Evolutionary conservation across 2,329 filamentous ascomycete species (phyloP).

Genomic region (Juglanconis oblonga): DNA sequence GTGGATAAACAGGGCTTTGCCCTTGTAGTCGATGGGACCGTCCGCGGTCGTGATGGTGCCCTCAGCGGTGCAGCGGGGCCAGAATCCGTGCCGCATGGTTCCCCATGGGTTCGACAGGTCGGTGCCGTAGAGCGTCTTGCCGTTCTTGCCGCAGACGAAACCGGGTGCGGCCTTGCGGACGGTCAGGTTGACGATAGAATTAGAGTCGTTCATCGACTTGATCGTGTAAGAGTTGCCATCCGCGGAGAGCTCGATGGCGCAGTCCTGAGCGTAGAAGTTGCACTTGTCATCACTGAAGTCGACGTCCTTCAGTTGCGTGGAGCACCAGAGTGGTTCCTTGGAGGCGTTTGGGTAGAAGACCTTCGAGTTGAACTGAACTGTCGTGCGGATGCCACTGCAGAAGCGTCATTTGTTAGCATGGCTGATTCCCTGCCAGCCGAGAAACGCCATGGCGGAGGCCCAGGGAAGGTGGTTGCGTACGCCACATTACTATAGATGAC

Average conservation of each 20-base stretch:
- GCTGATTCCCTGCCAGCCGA: slow-evolving; percentile 6
- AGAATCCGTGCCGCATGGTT: slow-evolving; percentile 87
- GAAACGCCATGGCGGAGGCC: slow-evolving; percentile 18
- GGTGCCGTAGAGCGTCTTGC: slow-evolving; percentile 81
- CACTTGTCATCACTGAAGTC: slow-evolving; percentile 82
- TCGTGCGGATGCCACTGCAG: slow-evolving; percentile 79
- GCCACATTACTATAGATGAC: slow-evolving; percentile 97
- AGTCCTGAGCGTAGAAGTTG: slow-evolving; percentile 82
- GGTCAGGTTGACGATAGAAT: slow-evolving; percentile 81
- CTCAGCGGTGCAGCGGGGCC: slow-evolving; percentile 80
- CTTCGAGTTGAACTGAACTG: slow-evolving; percentile 92
- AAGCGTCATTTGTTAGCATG: slow-evolving; percentile 8
- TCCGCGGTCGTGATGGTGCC: slow-evolving; percentile 82
- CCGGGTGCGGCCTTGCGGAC: slow-evolving; percentile 74
- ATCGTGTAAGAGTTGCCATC: slow-evolving; percentile 81
- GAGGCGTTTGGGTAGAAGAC: slow-evolving; percentile 75
- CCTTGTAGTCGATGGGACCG: slow-evolving; percentile 78
- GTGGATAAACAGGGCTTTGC: slow-evolving; percentile 75
- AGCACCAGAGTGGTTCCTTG: slow-evolving; percentile 78
- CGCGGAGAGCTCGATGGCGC: slow-evolving; percentile 80
- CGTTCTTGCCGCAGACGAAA: slow-evolving; percentile 81
- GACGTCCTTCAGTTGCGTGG: slow-evolving; percentile 73
- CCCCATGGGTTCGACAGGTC: slow-evolving; percentile 88
- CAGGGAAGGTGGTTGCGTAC: slow-evolving; percentile 50
- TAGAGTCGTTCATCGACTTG: slow-evolving; percentile 82